Conservation (phyloP, 768 basidiomycete species). For the Lactarius sp. region DNA sequence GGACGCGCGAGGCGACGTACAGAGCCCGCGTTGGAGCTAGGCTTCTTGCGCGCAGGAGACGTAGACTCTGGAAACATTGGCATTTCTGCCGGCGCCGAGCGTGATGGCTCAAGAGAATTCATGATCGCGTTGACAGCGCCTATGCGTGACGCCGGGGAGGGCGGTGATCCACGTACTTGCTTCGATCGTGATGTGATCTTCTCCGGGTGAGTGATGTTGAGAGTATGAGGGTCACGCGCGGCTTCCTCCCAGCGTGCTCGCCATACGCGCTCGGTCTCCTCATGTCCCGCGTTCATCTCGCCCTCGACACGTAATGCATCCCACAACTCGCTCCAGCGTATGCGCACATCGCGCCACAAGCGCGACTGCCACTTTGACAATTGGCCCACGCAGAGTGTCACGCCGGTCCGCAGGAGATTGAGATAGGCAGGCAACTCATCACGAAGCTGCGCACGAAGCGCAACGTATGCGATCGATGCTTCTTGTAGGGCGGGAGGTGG, state of each 20-base stretch:
- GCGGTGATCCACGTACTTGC: slow-evolving; percentile 2
- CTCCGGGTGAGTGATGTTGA: slow-evolving; percentile 37
- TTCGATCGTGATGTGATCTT: slow-evolving; percentile 29
- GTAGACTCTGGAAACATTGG: slow-evolving; percentile 1
- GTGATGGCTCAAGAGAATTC: slow-evolving; percentile 27
- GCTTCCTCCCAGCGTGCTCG: slow-evolving; percentile 62
- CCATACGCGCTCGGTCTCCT: slow-evolving; percentile 73
- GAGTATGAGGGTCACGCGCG: slow-evolving; percentile 41
- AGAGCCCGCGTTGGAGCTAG: slow-evolving; percentile 21
- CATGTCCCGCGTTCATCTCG: slow-evolving; percentile 50
- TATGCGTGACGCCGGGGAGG: slow-evolving; percentile 10
- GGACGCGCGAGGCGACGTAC: slow-evolving; percentile 28
- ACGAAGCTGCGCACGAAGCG: slow-evolving; percentile 65
- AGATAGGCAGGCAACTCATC: slow-evolving; percentile 68
- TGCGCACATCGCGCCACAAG: slow-evolving; percentile 57
- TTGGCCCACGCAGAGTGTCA: slow-evolving; percentile 46
- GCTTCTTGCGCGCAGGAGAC: slow-evolving; percentile 18
- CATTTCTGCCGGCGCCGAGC: slow-evolving; percentile 5
- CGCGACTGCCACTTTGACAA: slow-evolving; percentile 53
- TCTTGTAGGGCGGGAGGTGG: slow-evolving; percentile 64
- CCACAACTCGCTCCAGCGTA: slow-evolving; percentile 79
- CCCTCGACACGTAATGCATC: slow-evolving; percentile 45
- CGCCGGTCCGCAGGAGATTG: slow-evolving; percentile 52
- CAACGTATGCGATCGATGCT: slow-evolving; percentile 73
- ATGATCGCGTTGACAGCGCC: slow-evolving; percentile 9